These are phyloP conservation scores for Candida ascalaphidarum DNA, from an alignment of 805 yeast genomes.

Conservation along the genomic window DNA sequence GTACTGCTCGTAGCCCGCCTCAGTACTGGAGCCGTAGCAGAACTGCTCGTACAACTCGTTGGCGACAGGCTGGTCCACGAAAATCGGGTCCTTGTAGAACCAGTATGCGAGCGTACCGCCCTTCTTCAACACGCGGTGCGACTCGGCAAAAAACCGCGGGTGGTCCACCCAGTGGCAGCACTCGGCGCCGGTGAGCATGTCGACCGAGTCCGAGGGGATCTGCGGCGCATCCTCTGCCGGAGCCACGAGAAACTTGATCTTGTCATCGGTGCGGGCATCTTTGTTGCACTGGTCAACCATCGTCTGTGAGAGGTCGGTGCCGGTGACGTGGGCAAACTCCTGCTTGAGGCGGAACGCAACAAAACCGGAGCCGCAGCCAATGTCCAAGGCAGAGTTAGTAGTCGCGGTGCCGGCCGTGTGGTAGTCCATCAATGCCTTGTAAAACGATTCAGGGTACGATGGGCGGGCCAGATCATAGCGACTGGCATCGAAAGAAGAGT, in stretches of 20 bases:
- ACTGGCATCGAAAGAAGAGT: slow-evolving; percentile 39
- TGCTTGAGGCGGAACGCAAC: slow-evolving; percentile 48
- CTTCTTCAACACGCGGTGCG: slow-evolving; percentile 41
- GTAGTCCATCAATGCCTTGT: slow-evolving; percentile 29
- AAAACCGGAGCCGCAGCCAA: slow-evolving; percentile 79
- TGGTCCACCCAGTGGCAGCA: slow-evolving; percentile 82
- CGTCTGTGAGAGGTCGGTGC: slow-evolving; percentile 50
- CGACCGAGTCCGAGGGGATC: slow-evolving; percentile 31
- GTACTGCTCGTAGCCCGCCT: slow-evolving; percentile 25
- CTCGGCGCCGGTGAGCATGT: slow-evolving; percentile 71
- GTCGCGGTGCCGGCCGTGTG: slow-evolving; percentile 27
- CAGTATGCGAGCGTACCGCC: slow-evolving; percentile 69
- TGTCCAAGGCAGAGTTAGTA: slow-evolving; percentile 52
- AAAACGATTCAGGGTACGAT: slow-evolving; percentile 48
- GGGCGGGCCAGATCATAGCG: slow-evolving; percentile 59
- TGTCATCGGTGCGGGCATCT: slow-evolving; percentile 7
- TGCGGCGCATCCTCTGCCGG: slow-evolving; percentile 19
- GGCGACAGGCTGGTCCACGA: slow-evolving; percentile 43
- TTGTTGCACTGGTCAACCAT: slow-evolving; percentile 39
- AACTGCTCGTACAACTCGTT: slow-evolving; percentile 45
- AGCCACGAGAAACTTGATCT: slow-evolving; percentile 13
- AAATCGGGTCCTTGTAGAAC: slow-evolving; percentile 71
- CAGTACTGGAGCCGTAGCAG: slow-evolving; percentile 28
- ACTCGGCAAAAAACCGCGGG: slow-evolving; percentile 40
- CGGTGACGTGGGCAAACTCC: slow-evolving; percentile 44